Base-by-base conservation (phyloP, 345 rosid species). In the Populus tremula region DNA sequence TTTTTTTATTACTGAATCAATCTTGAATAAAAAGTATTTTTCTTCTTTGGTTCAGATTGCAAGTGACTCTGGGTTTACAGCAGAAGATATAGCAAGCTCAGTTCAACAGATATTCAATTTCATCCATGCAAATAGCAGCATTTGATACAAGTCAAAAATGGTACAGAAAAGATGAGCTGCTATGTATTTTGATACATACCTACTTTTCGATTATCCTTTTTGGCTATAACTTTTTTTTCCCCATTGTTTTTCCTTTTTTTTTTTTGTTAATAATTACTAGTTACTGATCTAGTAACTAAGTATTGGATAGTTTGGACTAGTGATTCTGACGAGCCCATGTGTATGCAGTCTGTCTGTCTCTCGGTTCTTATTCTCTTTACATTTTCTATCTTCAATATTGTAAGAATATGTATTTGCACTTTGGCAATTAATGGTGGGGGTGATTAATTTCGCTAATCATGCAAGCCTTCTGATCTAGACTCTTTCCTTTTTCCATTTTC, bases 31-130 rank as follows among this genome's bases (percentile, higher is more conserved):
- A 21, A 20, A 21, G 7, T 10, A 69, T 8, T 10, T 69, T 3
- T n/a, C 49, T 21, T 74, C 7, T 45, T 16, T 17, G 56, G 6
- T 83, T 70, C 92, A 93, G 99, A 86, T 92, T 70, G 88, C 85
- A 59, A 86, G 88, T 79, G 98, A 91, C 75, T 76, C 87, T 20
- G 85, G 94, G 86, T 89, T 89, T 72, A 84, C 90, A 5, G 98
- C 99, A 36, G 97, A 92, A 83, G 97, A 91, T 68, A 95, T 93
- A 70, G 99, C 98, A 6, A 90, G 88, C 80, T 92, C 94, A 8
- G 94, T 92, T 67, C 99, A 95, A 76, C 93, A 93, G 72, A 91
- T 93, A 73, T 93, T 95, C 87, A 85, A 88, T 75, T 95, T 91
- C 83, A 92, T 95, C 73, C 98, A 95, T 77, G 96, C 93, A 82